Base-by-base conservation (phyloP, 805 yeast species). In the Naumovozyma baii region DNA sequence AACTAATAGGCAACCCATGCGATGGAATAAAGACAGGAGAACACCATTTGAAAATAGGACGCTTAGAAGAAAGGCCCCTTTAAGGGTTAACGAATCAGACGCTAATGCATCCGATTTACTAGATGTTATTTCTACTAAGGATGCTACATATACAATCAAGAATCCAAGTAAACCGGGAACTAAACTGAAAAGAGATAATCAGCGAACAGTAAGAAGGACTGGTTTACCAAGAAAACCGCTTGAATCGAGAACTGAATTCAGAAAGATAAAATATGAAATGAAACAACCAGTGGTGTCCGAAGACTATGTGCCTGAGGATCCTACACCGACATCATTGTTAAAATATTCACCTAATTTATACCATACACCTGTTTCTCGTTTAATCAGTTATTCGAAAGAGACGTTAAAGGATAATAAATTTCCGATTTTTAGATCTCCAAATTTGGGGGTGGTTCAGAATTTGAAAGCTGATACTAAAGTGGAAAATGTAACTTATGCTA, bases 371-470 rank as follows among this genome's bases (percentile, higher is more conserved):
- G 36, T 41, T 3, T 41, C 57, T 2, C 53, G 53, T 36, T 19
- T 51, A 38, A 35, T 44, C 18, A 43, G 39, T 15, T 56, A 42
- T 40, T 54, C 58, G 5, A 25, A 55, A 8, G 37, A 41, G 3
- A 37, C 49, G 4, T 35, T 59, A 46, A 45, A 39, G 15, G 40
- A 54, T 7, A 41, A 50, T 8, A 44, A 53, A 30, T 59, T 46
- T 39, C 63, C 63, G 1, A 29, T 52, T 1, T 31, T 47, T 34
- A 52, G 59, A 38, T 39, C 39, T 8, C 47, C 59, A 5, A 52
- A 53, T 32, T 28, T 46, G 15, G 57, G 59, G 8, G 31, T 29
- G 14, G 13, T 40, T n/a, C 31, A 3, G 12, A 38, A 25, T 4
- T 28, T 37, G 8, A 37, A 36, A 14, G 35, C 33, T 8, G 38